Evolutionary conservation across 192 early-diverging fungal species (phyloP), one percentile per base, ranked within the genome.

Genomic region (Entrophospora sp.): DNA sequence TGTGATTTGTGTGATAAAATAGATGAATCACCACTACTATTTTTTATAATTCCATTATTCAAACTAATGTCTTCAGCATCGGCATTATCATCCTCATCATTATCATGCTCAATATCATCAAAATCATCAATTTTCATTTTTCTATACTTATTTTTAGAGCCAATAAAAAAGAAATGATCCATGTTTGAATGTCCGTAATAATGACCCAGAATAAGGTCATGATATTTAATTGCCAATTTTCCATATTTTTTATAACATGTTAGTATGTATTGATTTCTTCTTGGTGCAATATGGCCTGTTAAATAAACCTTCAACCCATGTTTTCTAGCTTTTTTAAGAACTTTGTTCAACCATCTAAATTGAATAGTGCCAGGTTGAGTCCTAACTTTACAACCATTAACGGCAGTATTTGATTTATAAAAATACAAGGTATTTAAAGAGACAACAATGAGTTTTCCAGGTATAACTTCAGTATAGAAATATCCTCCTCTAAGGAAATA

Each of bases 371-470:
- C 89, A 0, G 87, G 85, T 38, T 87, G 80, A 28, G 78, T 75
- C 2, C 75, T 22, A 0, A 59, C 72, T 20, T 63, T 57, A 56
- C 89, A 91, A 2, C 84, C 85, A 61, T 84, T 79, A 2, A 87
- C 85, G 5, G 77, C 81, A 25, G 82, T 76, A 45, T 91, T 91
- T 30, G 83, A 79, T 24, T 79, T 76, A 59, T 80, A 88, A 69
- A 88, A 91, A 59, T 88, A 91, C 5, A 88, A 73, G 0, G 87
- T 86, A 69, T 91, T 89, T 22, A 91, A 72, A 16, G 87, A 79
- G 6, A 88, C 61, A 35, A 83, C 84, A 0, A 79, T 71, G 28
- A 88, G 67, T 20, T 78, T 76, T 16, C 74, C 65, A 2, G 77
- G 78, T 22, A 74, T 71, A 35, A 90, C 74, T 48, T 87, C 83